A percentile compares a stretch with the other conserved stretches of the same genome.
Conservation (phyloP, 2,329 filamentous ascomycete species). For the Cyanodermella asteris region DNA sequence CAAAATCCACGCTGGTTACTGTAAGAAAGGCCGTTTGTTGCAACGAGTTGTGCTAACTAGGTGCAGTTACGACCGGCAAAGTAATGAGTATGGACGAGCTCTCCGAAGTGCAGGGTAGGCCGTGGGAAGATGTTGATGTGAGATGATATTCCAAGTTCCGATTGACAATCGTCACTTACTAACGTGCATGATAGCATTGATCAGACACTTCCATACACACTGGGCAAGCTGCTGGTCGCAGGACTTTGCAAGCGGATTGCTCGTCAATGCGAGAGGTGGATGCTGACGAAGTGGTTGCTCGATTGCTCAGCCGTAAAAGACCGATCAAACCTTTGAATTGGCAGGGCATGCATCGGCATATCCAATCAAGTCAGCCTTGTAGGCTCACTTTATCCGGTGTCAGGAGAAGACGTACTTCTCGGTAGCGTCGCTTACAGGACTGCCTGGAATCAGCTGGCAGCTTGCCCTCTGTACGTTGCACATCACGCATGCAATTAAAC, state of each 20-base stretch:
- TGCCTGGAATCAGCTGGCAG: background rate
- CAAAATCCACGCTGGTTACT: slow-evolving; percentile 79
- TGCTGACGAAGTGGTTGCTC: background rate
- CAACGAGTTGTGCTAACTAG: slow-evolving; percentile 3
- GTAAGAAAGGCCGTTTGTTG: slow-evolving; percentile 25
- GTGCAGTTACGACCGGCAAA: slow-evolving; percentile 55
- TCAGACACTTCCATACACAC: too few relatives aligned
- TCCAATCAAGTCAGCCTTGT: background rate
- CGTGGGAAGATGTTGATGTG: slow-evolving; percentile 54
- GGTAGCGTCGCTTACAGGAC: background rate
- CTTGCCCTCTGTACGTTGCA: background rate
- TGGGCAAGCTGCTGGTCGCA: too few relatives aligned
- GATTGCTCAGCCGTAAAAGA: background rate
- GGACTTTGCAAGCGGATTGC: too few relatives aligned
- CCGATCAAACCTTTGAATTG: background rate
- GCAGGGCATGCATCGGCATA: background rate
- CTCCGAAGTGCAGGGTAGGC: slow-evolving; percentile 63
- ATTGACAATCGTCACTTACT: too few relatives aligned
- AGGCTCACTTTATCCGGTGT: background rate
- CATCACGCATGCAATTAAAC: too few relatives aligned
- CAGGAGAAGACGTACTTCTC: background rate
- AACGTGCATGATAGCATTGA: too few relatives aligned
- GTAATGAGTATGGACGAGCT: slow-evolving; percentile 75
- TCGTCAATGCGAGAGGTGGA: background rate
- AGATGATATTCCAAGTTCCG: slow-evolving; percentile 3